Conservation (phyloP, 2,329 filamentous ascomycete species). For the Clonostachys byssicola region DNA sequence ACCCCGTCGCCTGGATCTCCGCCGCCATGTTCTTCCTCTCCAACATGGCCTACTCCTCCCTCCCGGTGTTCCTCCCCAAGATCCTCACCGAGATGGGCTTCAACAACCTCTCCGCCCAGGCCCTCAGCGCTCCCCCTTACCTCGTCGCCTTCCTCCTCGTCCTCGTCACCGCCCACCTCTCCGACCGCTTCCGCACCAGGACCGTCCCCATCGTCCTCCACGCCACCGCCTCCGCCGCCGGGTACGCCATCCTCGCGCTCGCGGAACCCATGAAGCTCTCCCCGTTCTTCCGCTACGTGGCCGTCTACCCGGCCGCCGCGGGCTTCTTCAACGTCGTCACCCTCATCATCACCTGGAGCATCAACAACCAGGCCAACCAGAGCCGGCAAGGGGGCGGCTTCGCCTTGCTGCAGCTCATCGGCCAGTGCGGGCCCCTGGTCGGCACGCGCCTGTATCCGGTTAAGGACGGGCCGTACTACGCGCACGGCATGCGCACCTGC, state of each 20-base stretch:
- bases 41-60: slow-evolving; percentile 83
- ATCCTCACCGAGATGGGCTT: slow-evolving; percentile 77
- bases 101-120: slow-evolving; percentile 63
- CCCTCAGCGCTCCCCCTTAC: slow-evolving; percentile 77
- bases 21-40: slow-evolving; percentile 82
- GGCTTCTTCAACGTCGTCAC: slow-evolving; percentile 86
- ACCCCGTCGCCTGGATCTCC: slow-evolving; percentile 56
- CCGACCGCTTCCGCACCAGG: slow-evolving; percentile 62
- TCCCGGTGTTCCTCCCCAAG: slow-evolving; percentile 83
- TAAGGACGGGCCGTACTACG: slow-evolving; percentile 56
- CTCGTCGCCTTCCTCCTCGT: slow-evolving; percentile 70
- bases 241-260: slow-evolving; percentile 59
- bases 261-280: slow-evolving; percentile 39
- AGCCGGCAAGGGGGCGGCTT: slow-evolving; percentile 72
- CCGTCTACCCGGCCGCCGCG: slow-evolving; percentile 71
- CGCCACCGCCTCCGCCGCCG: slow-evolving; percentile 59
- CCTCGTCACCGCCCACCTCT: slow-evolving; percentile 66
- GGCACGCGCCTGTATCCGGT: slow-evolving; percentile 63
- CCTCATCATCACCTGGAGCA: slow-evolving; percentile 80
- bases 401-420: slow-evolving; percentile 75
- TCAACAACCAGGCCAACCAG: slow-evolving; percentile 76
- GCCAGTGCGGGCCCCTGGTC: slow-evolving; percentile 73
- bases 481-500: slow-evolving; percentile 58
- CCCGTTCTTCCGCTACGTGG: slow-evolving; percentile 59
- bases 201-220: slow-evolving; percentile 65